Base-by-base conservation (phyloP, 371 early-diverging fungal species). In the Apophysomyces sp. region DNA sequence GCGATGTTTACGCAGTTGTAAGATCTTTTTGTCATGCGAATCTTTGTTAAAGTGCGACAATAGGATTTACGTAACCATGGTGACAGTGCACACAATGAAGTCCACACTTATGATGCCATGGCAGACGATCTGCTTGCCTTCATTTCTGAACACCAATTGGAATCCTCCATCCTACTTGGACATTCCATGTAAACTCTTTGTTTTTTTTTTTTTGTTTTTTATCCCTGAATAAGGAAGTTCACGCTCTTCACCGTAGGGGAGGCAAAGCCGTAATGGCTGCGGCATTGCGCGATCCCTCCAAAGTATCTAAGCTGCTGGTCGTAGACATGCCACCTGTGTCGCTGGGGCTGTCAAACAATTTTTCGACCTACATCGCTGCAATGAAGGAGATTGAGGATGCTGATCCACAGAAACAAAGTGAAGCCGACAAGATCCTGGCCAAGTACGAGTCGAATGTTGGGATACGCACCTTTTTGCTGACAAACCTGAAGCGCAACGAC, bases 21-120 rank as follows among this genome's bases (percentile, higher is more conserved):
- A 71, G 55, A 58, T 69, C n/a, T n/a, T n/a, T n/a, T n/a, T n/a
- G n/a, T n/a, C n/a, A n/a, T n/a, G n/a, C n/a, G n/a, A n/a, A n/a
- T n/a, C n/a, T n/a, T n/a, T n/a, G n/a, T n/a, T n/a, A n/a, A n/a
- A n/a, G n/a, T n/a, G n/a, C n/a, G n/a, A n/a, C n/a, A n/a, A n/a
- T 53, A 87, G 86, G 98, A 98, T 74, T 80, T 94, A 66, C 85
- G 97, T 34, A 96, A 98, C 74, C 98, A 98, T 67, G 98, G 98
- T 29, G 94, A 93, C 28, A 93, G 93, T 59, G 89, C 89, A 4
- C 96, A 95, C 61, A 52, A 68, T 12, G 51, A 61, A 0, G 73
- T 65, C 2, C 93, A 93, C 65, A 86, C 81, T n/a, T 95, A 93
- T 64, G 62, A 74, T 24, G 74, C 82, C 21, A 96, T 98, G 97